Conservation (phyloP, 192 early-diverging fungal species). For the Diversispora epigaea region DNA sequence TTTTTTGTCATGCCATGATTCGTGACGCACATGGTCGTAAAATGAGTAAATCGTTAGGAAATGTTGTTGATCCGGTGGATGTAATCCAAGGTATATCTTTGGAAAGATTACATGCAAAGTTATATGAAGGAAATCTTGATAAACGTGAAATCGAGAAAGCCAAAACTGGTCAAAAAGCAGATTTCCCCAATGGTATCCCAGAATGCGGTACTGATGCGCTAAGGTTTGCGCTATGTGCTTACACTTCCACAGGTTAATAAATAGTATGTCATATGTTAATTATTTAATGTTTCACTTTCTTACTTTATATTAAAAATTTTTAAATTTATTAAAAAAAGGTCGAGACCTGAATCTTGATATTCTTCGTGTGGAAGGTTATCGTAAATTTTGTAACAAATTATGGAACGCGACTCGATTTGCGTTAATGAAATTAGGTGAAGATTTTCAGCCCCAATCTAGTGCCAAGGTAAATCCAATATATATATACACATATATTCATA, state of each 20-base stretch:
- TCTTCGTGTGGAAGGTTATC: constrained; percentile 95
- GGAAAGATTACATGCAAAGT: constrained; percentile 70
- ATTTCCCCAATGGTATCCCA: constrained; percentile 97
- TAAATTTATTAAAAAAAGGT: constrained; percentile 40
- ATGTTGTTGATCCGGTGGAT: constrained; percentile 96
- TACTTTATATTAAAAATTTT: not conserved
- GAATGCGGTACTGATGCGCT: constrained; percentile 97
- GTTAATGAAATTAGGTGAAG: constrained; percentile 89
- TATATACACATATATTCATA: not conserved
- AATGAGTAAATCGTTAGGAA: constrained; percentile 96
- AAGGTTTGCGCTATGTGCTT: constrained; percentile 78
- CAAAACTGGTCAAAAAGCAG: constrained; percentile 76
- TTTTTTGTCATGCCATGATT: constrained; percentile 98
- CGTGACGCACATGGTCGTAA: constrained; percentile 98
- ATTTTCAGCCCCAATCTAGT: constrained; percentile 70
- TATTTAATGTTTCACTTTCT: not conserved
- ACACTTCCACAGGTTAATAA: constrained; percentile 53
- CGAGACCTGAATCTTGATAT: constrained; percentile 94
- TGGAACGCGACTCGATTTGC: constrained; percentile 98
- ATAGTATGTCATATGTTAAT: not conserved
- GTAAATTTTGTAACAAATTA: constrained; percentile 99
- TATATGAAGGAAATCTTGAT: constrained; percentile 87
- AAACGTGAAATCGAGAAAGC: constrained; percentile 86
- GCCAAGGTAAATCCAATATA: constrained; percentile 32
- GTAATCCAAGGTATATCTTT: constrained; percentile 94